Evolutionary conservation across 441 rosid genomes (phyloP).

Genomic region (Populus trichocarpa): DNA sequence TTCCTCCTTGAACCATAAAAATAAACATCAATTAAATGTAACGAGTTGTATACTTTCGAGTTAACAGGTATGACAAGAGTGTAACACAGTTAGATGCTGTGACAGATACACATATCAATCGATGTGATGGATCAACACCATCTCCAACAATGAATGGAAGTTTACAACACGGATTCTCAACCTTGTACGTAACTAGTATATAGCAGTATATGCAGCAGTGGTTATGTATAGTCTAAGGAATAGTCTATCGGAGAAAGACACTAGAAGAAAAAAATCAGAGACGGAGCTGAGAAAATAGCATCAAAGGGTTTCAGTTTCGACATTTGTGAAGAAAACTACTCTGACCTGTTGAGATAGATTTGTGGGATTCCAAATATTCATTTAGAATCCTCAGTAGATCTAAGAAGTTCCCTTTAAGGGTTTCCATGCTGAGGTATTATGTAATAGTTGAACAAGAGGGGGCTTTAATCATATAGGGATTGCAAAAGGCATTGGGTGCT

Average conservation of each 20-base stretch:
- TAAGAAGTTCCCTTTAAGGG: too few species aligned
- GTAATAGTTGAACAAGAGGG: too few species aligned
- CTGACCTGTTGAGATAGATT: not conserved
- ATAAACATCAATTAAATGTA: conserved; percentile 3
- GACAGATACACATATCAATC: not conserved
- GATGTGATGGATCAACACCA: not conserved
- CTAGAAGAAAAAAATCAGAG: not conserved
- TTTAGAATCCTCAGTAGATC: not conserved
- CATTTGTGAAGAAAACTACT: not conserved
- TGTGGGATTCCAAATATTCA: not conserved
- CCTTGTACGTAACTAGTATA: not conserved
- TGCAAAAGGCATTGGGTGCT: too few species aligned
- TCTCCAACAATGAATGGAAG: not conserved
- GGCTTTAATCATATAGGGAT: too few species aligned
- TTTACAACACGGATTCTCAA: not conserved
- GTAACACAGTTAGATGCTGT: not conserved
- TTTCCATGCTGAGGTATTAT: too few species aligned
- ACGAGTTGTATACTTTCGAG: not conserved
- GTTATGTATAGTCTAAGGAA: too few species aligned
- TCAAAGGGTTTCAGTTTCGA: not conserved
- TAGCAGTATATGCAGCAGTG: not conserved
- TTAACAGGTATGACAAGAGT: not conserved
- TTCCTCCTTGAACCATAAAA: conserved; percentile 43
- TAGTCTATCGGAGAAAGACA: too few species aligned
- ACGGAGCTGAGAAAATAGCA: not conserved